Percentiles rank a stretch among this genome's conserved stretches.
Evolutionary conservation across 805 yeast genomes (phyloP).

Genomic region (Maudiozyma bulderi): DNA sequence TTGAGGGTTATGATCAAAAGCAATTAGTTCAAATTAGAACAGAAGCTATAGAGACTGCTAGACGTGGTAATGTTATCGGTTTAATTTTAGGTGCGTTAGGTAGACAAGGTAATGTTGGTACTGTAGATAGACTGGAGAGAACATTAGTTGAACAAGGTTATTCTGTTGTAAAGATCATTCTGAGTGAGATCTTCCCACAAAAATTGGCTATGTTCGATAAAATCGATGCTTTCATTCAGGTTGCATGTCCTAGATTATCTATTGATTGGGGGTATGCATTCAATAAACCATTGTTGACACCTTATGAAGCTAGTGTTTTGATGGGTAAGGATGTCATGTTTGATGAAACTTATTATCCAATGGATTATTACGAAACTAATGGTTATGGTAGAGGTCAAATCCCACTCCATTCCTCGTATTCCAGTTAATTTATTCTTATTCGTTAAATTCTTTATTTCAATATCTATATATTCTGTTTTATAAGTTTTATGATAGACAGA

Average conservation of each 20-base stretch:
- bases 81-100: constrained; percentile 88
- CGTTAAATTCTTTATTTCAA: background rate
- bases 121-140: constrained; percentile 57
- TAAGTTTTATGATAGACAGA: background rate
- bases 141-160: constrained; percentile 46
- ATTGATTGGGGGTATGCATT: constrained; percentile 99
- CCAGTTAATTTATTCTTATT: background rate
- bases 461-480: background rate
- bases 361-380: constrained; percentile 86
- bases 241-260: constrained; percentile 92
- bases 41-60: constrained; percentile 62
- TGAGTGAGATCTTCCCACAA: constrained; percentile 89
- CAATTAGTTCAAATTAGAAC: constrained; percentile 68
- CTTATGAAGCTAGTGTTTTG: constrained; percentile 92
- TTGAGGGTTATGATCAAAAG: constrained; percentile 78
- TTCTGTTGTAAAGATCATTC: constrained; percentile 66
- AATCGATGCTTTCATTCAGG: constrained; percentile 91
- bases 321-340: constrained; percentile 63
- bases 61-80: constrained; percentile 57
- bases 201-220: constrained; percentile 88
- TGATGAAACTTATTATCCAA: constrained; percentile 64
- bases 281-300: constrained; percentile 81
- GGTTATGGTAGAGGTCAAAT: constrained; percentile 85
- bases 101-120: constrained; percentile 82
- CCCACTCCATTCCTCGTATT: constrained; percentile 35